Base-by-base conservation (phyloP, 345 rosid genomes). In the Hibiscus mutabilis region DNA sequence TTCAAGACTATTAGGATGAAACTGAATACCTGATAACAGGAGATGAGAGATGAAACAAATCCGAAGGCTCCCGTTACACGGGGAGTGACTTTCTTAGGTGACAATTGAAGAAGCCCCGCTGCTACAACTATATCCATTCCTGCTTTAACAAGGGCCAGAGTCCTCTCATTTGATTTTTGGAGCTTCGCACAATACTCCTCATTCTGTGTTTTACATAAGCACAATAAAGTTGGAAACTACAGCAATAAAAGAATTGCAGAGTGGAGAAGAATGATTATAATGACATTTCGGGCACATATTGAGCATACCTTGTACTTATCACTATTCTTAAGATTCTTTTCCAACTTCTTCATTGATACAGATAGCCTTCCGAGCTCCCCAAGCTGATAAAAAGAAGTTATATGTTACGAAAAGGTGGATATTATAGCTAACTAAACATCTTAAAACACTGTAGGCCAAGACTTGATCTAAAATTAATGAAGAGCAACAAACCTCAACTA, bases 31-130 rank as follows among this genome's bases (percentile, higher is more conserved):
- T 92, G 98, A 79, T 92, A 96, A 78, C 99, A 96, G 61, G 97
- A 87, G 76, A 96, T 92, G 56, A 96, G 88, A 22, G 99, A 96
- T 68, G 82, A 80, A 79, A 73, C 81, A 73, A 92, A 86, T 80
- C 98, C 98, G 19, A 89, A 71, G 47, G 87, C 96, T 63, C 99
- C 99, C 2, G 97, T 91, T 52, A 91, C 92, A 47, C 99, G 98
- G 64, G 98, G 92, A 76, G 84, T 89, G 55, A 96, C 84, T 69
- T 85, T 92, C 86, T 83, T 86, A 44, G 99, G 99, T 46, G 84
- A 88, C 83, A 92, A 79, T 58, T 89, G 98, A 74, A 96, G 98
- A 27, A 96, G 86, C 57, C 99, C 99, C 21, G 64, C 80, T 13
- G 96, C 96, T n/a, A 91, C 98, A 60, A 89, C 88, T 59, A 88